Base-by-base conservation (phyloP, 805 yeast species). In the Yarrowia sp. region DNA sequence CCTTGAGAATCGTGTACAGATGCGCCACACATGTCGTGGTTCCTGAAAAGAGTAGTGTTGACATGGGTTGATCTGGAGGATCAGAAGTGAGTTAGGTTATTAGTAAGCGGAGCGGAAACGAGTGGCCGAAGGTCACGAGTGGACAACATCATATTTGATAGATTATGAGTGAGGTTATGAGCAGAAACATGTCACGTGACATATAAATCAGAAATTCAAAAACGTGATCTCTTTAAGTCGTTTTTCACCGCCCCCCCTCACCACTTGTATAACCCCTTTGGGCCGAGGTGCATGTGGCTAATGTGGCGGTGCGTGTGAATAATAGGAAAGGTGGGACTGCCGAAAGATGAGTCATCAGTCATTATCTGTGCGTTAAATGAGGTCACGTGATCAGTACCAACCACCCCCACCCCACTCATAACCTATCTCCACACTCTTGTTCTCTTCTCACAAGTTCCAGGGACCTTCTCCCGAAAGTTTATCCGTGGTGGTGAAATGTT, bases 1-100 rank as follows among this genome's bases (percentile, higher is more conserved):
- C 80, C 43, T 77, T 77, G 52, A 85, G 75, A 5, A 85, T 83
- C 2, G 81, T 79, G 1, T 84, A 78, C 8, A 85, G 79, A 69
- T 85, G 86, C 10, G 79, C 76, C 19, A 84, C 74, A 43, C 82
- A 80, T 5, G 80, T 79, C 0, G 87, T 85, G 0, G 86, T 75
- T 0, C 87, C 87, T 11, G 82, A 75, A 69, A 83, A 82, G 8
- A 71, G 43, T 15, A 63, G 40, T 14, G 56, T 49, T 10, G 65
- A 45, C 50, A 45, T 59, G 52, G 9, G 19, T 19, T 38, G 59
- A 53, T 53, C 59, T 5, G 43, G 26, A 5, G 40, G 40, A 38
- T 38, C 40, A 10, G 40, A 38, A 11, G 12, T 38, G 8, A 38
- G 12, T 11, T 11, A 10, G 5, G 40, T 10, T 3, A 26, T 38